These are phyloP conservation scores for Suhomyces vadensis DNA, from an alignment of 805 yeast genomes.

Conservation along the genomic window DNA sequence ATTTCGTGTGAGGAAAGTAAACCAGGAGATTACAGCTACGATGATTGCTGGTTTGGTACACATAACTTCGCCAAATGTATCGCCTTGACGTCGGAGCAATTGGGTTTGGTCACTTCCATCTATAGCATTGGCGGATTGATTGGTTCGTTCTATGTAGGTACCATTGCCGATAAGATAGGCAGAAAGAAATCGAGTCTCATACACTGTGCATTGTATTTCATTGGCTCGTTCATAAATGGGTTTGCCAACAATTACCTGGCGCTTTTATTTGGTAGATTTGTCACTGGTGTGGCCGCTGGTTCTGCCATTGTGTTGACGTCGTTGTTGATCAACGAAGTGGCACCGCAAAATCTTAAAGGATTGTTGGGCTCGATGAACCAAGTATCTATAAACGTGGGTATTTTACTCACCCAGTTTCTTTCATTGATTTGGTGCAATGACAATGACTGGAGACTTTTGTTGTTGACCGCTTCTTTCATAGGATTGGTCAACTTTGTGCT, in stretches of 20 bases:
- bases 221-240: slow-evolving; percentile 67
- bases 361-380: slow-evolving; percentile 88
- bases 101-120: slow-evolving; percentile 75
- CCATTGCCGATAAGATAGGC: slow-evolving; percentile 65
- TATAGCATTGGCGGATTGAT: slow-evolving; percentile 83
- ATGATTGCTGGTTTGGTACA: slow-evolving; percentile 41
- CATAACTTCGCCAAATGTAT: slow-evolving; percentile 53
- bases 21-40: slow-evolving; percentile 35
- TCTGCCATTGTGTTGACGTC: slow-evolving; percentile 84
- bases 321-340: slow-evolving; percentile 72
- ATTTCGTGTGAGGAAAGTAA: slow-evolving; percentile 53
- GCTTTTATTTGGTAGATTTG: slow-evolving; percentile 66
- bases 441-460: slow-evolving; percentile 69
- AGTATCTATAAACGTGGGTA: slow-evolving; percentile 82
- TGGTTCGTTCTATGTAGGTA: slow-evolving; percentile 71
- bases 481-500: slow-evolving; percentile 51
- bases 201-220: slow-evolving; percentile 51
- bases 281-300: slow-evolving; percentile 88
- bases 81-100: slow-evolving; percentile 51
- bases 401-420: slow-evolving; percentile 71
- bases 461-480: slow-evolving; percentile 60
- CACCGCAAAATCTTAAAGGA: slow-evolving; percentile 72
- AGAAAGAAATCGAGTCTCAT: slow-evolving; percentile 53
- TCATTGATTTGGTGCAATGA: slow-evolving; percentile 70
- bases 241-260: slow-evolving; percentile 41